A percentile compares a stretch with the other conserved stretches of the same genome.
Evolutionary conservation across 139 green algal genomes (phyloP).

Genomic region (Ettlia oleoabundans): DNA sequence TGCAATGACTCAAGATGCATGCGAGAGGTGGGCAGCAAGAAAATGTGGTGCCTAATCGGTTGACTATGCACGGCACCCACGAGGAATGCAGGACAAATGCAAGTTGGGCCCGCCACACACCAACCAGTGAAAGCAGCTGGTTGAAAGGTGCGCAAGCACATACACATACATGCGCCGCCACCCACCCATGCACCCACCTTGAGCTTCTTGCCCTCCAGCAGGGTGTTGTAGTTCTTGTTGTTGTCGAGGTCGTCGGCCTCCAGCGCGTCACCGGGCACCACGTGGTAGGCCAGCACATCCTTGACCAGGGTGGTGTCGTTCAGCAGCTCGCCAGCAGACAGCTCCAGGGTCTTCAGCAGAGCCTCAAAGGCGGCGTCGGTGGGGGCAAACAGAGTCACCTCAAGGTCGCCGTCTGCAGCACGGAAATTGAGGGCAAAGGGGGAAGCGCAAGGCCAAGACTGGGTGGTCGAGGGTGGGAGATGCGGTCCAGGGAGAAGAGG

Average conservation of each 20-base stretch:
- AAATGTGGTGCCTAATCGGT: too few relatives aligned
- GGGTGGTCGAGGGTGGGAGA: too few relatives aligned
- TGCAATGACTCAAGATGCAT: too few relatives aligned
- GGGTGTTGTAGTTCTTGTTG: background rate
- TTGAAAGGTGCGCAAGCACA: too few relatives aligned
- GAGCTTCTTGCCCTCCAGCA: background rate
- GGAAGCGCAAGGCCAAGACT: too few relatives aligned
- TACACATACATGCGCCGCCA: background rate
- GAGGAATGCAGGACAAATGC: too few relatives aligned
- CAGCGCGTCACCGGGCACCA: conserved; percentile 13
- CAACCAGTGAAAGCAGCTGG: too few relatives aligned
- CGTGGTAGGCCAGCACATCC: conserved; percentile 37
- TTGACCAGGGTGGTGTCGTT: conserved; percentile 27
- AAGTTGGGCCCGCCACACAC: too few relatives aligned
- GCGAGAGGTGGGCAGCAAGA: too few relatives aligned
- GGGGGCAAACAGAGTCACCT: conserved; percentile 36
- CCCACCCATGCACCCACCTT: background rate
- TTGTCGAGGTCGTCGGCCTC: background rate
- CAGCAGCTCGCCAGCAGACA: conserved; percentile 19
- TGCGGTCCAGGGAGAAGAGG: too few relatives aligned
- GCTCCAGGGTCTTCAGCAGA: conserved; percentile 9
- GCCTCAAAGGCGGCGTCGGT: conserved; percentile 29
- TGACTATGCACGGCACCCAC: too few relatives aligned
- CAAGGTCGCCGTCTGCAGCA: background rate
- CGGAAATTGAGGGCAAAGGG: too few relatives aligned